Evolutionary conservation across 768 basidiomycete genomes (phyloP).

Genomic region (Clitopilus passeckerianus): DNA sequence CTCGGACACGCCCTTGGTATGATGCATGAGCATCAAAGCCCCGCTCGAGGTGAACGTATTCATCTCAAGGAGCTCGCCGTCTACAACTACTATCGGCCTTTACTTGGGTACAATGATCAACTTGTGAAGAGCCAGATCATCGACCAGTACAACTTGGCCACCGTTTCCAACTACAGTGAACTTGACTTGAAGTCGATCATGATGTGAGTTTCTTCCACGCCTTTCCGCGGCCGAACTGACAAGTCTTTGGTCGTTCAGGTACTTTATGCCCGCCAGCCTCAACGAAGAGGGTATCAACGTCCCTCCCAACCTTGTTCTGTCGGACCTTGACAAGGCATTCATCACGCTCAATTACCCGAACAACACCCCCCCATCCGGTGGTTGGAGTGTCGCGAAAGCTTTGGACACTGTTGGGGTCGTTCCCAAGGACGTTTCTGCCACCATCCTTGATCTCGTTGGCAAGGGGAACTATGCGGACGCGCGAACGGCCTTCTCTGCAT

Average conservation of each 20-base stretch:
- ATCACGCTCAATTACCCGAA: background rate
- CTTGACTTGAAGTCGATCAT: background rate
- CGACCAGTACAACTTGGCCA: conserved; percentile 1
- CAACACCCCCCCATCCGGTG: background rate
- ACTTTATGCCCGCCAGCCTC: background rate
- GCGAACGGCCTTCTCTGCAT: background rate
- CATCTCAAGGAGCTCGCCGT: conserved; percentile 11
- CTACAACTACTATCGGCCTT: conserved; percentile 3
- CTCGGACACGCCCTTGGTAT: conserved; percentile 20
- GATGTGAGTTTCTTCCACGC: background rate
- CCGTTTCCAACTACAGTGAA: background rate
- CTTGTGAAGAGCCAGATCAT: conserved; percentile 6
- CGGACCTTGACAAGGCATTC: background rate
- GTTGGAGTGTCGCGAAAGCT: background rate
- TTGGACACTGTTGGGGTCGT: background rate
- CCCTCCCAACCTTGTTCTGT: background rate
- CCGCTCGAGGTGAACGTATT: conserved; percentile 11
- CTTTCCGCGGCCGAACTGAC: background rate
- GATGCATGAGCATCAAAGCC: conserved; percentile 21
- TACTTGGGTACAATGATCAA: conserved; percentile 2
- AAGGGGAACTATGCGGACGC: background rate
- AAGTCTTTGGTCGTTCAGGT: background rate
- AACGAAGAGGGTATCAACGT: background rate
- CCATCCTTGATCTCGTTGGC: background rate
- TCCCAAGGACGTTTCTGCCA: background rate